A percentile compares a stretch with the other conserved stretches of the same genome.
Conservation (phyloP, 2,329 filamentous ascomycete species). For the Colletotrichum nymphaeae region DNA sequence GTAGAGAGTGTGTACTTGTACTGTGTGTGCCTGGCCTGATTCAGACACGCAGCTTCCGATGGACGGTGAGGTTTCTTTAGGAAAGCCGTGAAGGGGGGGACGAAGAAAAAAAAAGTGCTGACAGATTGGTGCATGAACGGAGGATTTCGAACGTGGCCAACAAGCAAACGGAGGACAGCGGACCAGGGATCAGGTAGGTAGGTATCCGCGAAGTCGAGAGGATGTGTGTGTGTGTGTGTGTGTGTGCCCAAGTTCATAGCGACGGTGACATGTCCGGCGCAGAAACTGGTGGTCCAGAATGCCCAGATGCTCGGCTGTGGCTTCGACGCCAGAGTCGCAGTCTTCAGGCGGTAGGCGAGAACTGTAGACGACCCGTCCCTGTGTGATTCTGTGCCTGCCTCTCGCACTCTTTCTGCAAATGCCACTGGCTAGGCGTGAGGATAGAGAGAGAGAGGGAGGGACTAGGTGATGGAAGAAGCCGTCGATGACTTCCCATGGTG, state of each 20-base stretch:
- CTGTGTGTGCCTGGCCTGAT: not conserved
- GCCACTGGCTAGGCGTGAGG: not conserved
- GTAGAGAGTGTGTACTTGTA: not conserved
- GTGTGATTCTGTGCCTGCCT: not conserved
- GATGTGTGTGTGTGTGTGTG: not conserved
- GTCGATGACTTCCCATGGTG: not conserved
- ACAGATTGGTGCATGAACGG: constrained; percentile 13
- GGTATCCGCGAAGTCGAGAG: not conserved
- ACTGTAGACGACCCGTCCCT: not conserved
- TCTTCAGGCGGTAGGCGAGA: not conserved
- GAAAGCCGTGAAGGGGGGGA: not conserved
- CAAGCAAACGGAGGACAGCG: constrained; percentile 5
- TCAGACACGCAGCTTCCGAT: not conserved
- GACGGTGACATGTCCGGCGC: not conserved
- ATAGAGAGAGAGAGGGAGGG: not conserved
- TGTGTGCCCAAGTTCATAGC: not conserved
- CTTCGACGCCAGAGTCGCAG: not conserved
- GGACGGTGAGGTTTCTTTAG: constrained; percentile 5
- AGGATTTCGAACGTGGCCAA: not conserved
- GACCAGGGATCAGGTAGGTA: not conserved
- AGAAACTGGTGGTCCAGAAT: constrained; percentile 1
- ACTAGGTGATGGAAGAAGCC: not conserved
- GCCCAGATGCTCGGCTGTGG: constrained; percentile 10
- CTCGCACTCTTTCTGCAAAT: not conserved
- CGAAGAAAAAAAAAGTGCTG: constrained; percentile 6